These are phyloP conservation scores for Scolecobasidium constrictum DNA, from an alignment of 2,329 filamentous ascomycete species.

Conservation along the genomic window DNA sequence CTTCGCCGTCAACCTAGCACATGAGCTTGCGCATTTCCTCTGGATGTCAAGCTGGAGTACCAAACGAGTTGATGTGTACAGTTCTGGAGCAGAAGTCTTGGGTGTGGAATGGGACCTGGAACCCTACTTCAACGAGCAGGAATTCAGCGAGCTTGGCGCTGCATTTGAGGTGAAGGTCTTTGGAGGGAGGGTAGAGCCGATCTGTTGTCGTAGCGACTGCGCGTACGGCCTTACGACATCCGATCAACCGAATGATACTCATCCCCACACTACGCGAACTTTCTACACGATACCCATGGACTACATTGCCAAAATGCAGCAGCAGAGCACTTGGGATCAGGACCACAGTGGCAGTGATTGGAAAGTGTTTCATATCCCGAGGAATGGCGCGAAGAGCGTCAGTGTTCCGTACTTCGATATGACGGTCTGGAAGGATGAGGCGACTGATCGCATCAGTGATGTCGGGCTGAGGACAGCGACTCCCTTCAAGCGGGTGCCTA, in stretches of 20 bases:
- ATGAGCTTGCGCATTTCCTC: slow-evolving; percentile 30
- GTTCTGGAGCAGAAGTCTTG: slow-evolving; percentile 2
- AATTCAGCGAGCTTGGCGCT: slow-evolving; percentile 28
- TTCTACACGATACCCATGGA: slow-evolving; percentile 28
- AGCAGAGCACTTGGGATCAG: slow-evolving; percentile 25
- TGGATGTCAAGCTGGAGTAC: slow-evolving; percentile 27
- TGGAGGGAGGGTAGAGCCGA: slow-evolving; percentile 26
- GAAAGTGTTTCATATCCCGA: slow-evolving; percentile 25
- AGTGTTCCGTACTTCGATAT: slow-evolving; percentile 27
- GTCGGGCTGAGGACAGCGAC: slow-evolving; percentile 15
- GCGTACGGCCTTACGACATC: slow-evolving; percentile 25
- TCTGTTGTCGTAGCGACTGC: slow-evolving; percentile 27
- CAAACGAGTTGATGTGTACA: slow-evolving; percentile 19
- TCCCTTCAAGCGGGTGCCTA: background rate
- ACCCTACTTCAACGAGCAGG: slow-evolving; percentile 27
- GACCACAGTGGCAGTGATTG: slow-evolving; percentile 16
- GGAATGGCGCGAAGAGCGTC: slow-evolving; percentile 24
- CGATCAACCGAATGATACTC: slow-evolving; percentile 24
- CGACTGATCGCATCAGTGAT: slow-evolving; percentile 23
- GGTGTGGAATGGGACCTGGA: slow-evolving; percentile 12
- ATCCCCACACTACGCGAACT: slow-evolving; percentile 16
- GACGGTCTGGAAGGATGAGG: slow-evolving; percentile 29
- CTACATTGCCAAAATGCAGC: slow-evolving; percentile 25
- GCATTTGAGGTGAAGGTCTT: slow-evolving; percentile 28
- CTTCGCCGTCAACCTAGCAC: slow-evolving; percentile 24